Evolutionary conservation across 176 grass and related monocot species (phyloP), one percentile per base, ranked within the genome.

Genomic region (Oryza rufipogon): DNA sequence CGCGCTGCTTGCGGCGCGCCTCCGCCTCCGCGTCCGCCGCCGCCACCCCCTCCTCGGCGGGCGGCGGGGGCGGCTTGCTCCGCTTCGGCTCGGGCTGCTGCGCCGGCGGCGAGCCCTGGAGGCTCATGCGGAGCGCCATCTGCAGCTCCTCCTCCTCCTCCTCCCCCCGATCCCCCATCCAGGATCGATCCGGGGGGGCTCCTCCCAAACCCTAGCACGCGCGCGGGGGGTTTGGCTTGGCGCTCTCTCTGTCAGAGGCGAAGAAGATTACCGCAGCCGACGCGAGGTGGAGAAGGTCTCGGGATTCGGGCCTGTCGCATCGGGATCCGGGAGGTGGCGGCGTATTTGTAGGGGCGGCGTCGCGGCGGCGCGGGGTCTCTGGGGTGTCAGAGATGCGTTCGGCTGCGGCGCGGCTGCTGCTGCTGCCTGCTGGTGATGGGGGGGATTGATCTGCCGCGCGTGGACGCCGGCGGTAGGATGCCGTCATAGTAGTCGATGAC

Each of bases 41-140:
- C 88, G 94, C 95, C 86, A 94, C 34, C 34, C 5, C 33, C 33
- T 34, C 33, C 33, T 34, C 82, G 9, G 79, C 79, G n/a, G 82
- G 71, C 66, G 81, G 70, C 30, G 83, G 71, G 56, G 73, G 91
- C 69, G 73, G 91, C 69, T 95, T 98, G 74, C 93, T 95, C 22
- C 96, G 91, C 91, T 98, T 98, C 65, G 96, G 87, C 80, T 95
- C 96, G 47, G 93, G 90, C 79, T 86, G 88, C 79, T 83, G 88
- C 79, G 88, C 90, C 11, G 92, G 90, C 54, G 87, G 91, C 64
- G 91, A 90, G 9, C 93, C 80, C 77, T 95, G 96, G 14, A 98
- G 96, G 86, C 93, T 98, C 96, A 98, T 98, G 64, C 64, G 87
- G 60, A 98, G 91, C 63, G 93, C 91, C 96, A 98, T 98, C 93